Conservation (phyloP, 2,329 filamentous ascomycete genomes). For the Tolypocladium sp. region DNA sequence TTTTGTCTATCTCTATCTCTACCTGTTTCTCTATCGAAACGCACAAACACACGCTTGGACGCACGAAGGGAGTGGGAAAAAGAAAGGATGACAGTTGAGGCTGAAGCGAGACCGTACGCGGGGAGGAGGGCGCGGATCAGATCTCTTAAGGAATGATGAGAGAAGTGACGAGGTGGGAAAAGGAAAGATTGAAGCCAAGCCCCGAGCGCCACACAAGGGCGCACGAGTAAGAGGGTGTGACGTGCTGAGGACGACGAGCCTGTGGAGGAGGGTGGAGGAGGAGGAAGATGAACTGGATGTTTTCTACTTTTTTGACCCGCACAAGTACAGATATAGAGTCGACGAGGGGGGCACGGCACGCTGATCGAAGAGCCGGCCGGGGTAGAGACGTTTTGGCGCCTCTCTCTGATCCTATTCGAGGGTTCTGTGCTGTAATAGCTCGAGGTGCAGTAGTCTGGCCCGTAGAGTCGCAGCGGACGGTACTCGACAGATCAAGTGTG, state of each 20-base stretch:
- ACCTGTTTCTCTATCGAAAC: background rate
- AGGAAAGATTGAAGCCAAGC: background rate
- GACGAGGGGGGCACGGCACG: background rate
- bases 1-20: background rate
- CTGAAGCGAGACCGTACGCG: background rate
- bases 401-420: background rate
- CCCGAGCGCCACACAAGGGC: background rate
- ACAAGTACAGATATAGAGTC: too few relatives aligned
- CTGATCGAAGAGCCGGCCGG: background rate
- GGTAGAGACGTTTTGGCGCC: background rate
- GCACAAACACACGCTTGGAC: background rate
- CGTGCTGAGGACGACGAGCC: background rate
- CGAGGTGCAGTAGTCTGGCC: background rate
- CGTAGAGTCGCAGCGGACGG: background rate
- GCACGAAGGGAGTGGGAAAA: background rate
- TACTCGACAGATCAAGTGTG: background rate
- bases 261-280: background rate
- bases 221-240: background rate
- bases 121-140: background rate
- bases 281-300: background rate
- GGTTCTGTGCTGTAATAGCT: background rate
- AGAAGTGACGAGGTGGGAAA: background rate
- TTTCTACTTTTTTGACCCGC: background rate
- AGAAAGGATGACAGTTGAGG: background rate
- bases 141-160: background rate